Percentiles rank a stretch among this genome's conserved stretches.
phyloP scores from a whole-genome alignment of 1,284 basidiomycete species.

The Ceratobasidium sp. region DNA sequence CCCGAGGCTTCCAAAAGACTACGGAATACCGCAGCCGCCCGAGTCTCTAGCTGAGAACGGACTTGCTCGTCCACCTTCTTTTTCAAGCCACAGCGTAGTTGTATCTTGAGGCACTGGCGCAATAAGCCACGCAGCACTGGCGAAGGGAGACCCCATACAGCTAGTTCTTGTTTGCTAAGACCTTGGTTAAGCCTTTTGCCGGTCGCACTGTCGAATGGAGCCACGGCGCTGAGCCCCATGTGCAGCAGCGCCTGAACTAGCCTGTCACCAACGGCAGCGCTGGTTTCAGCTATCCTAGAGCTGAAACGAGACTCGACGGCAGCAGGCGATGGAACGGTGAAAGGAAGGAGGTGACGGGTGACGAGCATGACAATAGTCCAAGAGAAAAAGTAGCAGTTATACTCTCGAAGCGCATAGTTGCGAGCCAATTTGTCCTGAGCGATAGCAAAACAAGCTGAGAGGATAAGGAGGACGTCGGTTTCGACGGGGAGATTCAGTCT shows the following conservation, averaged over 20 bases:
- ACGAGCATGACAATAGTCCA: not conserved
- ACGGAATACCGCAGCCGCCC: conserved; percentile 1
- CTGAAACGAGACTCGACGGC: conserved; percentile 17
- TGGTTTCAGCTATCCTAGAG: conserved; percentile 1
- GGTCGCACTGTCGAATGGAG: conserved; percentile 9
- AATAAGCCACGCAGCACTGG: conserved; percentile 11
- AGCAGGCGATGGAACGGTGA: not conserved
- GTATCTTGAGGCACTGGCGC: conserved; percentile 27
- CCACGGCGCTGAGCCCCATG: conserved; percentile 1
- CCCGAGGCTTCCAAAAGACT: not conserved
- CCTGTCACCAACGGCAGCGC: conserved; percentile 6
- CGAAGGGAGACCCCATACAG: conserved; percentile 23
- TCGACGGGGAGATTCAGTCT: not conserved
- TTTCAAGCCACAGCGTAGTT: conserved; percentile 22
- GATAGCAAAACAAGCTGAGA: conserved; percentile 11
- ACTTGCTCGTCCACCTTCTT: conserved; percentile 16
- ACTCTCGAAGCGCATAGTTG: not conserved
- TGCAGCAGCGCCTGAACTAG: conserved; percentile 21
- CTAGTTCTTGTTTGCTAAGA: conserved; percentile 28
- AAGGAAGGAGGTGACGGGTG: not conserved
- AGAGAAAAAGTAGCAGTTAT: too few relatives aligned
- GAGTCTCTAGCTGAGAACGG: conserved; percentile 13
- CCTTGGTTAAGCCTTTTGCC: conserved; percentile 13
- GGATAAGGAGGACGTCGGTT: not conserved
- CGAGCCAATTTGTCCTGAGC: not conserved